A percentile compares a stretch with the other conserved stretches of the same genome.
These are phyloP conservation scores for Zizania palustris DNA, from an alignment of 202 grass and related monocot species.

Conservation along the genomic window DNA sequence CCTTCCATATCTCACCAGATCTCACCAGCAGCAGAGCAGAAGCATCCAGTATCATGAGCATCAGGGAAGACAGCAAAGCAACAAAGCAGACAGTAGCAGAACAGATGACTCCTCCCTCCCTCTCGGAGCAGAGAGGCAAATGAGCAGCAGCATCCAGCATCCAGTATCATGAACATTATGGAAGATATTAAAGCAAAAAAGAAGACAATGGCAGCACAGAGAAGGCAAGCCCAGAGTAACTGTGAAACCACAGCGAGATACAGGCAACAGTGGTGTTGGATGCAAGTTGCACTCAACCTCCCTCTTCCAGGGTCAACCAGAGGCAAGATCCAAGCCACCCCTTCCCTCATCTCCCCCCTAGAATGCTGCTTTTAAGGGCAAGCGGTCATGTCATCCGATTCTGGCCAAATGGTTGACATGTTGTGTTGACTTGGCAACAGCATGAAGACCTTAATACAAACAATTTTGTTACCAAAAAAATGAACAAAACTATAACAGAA, in stretches of 20 bases:
- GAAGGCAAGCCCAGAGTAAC: neutral
- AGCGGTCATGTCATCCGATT: neutral
- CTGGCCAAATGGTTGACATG: neutral
- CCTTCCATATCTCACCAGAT: neutral
- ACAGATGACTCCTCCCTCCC: no score
- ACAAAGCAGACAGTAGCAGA: neutral
- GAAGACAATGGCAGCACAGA: neutral
- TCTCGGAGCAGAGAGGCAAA: no score
- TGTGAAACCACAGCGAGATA: neutral
- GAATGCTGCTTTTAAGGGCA: neutral
- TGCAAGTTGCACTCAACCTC: neutral
- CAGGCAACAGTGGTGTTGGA: neutral
- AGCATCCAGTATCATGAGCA: neutral
- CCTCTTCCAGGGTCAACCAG: neutral
- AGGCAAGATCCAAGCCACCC: neutral
- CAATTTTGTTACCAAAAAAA: slow-evolving; percentile 32
- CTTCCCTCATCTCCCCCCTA: neutral
- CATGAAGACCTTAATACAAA: neutral
- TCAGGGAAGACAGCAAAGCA: neutral
- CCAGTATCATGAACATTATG: no score
- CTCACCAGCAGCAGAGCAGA: neutral
- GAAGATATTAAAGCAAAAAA: no score
- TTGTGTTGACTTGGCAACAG: neutral
- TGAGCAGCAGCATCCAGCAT: no score
- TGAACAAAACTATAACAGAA: slow-evolving; percentile 32